These are phyloP conservation scores for Lodderomyces oxycetoniae DNA, from an alignment of 1,139 yeast genomes.

Conservation along the genomic window DNA sequence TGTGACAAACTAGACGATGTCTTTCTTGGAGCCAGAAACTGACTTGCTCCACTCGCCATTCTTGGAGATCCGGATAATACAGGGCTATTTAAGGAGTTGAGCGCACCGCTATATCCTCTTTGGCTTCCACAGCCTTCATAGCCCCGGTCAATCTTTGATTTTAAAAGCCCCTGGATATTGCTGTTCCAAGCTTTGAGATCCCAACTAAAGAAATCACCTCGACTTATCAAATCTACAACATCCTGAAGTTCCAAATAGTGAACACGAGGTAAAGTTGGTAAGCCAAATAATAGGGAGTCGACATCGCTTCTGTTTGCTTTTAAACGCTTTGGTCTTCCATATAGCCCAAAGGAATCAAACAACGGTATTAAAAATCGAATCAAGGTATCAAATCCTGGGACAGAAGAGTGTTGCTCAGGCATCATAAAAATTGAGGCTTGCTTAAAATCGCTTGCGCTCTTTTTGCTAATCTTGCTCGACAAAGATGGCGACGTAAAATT, in stretches of 20 bases:
- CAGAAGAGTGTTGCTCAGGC: conserved; percentile 94
- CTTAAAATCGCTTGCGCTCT: conserved; percentile 50
- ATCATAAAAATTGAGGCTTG: conserved; percentile 83
- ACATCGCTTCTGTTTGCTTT: conserved; percentile 84
- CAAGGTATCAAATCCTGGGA: conserved; percentile 90
- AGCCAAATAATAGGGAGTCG: conserved; percentile 76
- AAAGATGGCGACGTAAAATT: conserved; percentile 48
- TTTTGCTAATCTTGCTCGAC: conserved; percentile 36
- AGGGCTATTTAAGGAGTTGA: conserved; percentile 41
- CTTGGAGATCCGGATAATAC: conserved; percentile 13
- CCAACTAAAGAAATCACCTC: conserved; percentile 48
- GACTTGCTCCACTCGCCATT: conserved; percentile 5
- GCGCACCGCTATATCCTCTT: conserved; percentile 58
- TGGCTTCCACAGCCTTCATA: conserved; percentile 80
- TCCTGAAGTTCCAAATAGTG: conserved; percentile 59
- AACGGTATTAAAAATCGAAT: conserved; percentile 83
- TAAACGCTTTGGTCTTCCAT: conserved; percentile 85
- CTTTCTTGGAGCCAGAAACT: conserved; percentile 5
- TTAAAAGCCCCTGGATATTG: conserved; percentile 59
- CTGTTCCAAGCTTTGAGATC: conserved; percentile 62
- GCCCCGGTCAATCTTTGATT: conserved; percentile 62
- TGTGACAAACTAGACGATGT: conserved; percentile 5
- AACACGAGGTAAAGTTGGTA: conserved; percentile 85
- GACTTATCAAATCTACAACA: conserved; percentile 19
- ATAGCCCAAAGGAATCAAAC: conserved; percentile 78